Base-by-base conservation (phyloP, 2,329 filamentous ascomycete genomes). In the Volutella citrinella region DNA sequence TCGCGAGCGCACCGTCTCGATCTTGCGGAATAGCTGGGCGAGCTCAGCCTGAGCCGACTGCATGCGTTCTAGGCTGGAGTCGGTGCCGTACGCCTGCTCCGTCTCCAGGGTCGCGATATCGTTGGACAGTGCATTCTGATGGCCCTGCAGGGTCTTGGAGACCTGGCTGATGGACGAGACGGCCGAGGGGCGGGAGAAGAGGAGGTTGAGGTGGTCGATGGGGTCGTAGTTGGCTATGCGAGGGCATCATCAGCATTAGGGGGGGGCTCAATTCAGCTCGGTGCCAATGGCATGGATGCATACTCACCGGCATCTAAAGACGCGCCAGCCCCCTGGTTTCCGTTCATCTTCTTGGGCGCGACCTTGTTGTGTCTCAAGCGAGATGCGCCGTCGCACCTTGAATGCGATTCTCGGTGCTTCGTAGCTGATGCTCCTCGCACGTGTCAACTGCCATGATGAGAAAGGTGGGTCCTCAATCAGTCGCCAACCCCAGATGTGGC, bases 21-120 rank as follows among this genome's bases (percentile, higher is more conserved):
- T 96, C 67, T 94, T 95, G 54, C 82, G 80, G 71, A 98, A 96
- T 23, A 98, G 80, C 49, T 85, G 82, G 13, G 85, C 84, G 43
- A 98, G 79, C 66, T 97, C 93, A 36, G 80, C 77, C 66, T 96
- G 91, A 27, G 93, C 90, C 31, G 84, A 80, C 66, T 94, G 86
- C 69, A 98, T 96, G 49, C 90, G 84, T 65, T 87, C 80, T 43
- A 97, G 83, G 59, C 86, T 94, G 51, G 90, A 88, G 54, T 85
- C 80, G 62, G 94, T 86, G 37, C 86, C 87, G 56, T 84, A 85
- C 27, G 88, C 85, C 68, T 96, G 91, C 27, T 81, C 78, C 48
- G 84, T 78, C 63, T 81, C 76, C 46, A 94, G 80, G 32, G 70
- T 66, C 42, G 78, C 72, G 56, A 98, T 94, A 45, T 90, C 80